Base-by-base conservation (phyloP, 768 basidiomycete genomes). In the Trametes cubensis region DNA sequence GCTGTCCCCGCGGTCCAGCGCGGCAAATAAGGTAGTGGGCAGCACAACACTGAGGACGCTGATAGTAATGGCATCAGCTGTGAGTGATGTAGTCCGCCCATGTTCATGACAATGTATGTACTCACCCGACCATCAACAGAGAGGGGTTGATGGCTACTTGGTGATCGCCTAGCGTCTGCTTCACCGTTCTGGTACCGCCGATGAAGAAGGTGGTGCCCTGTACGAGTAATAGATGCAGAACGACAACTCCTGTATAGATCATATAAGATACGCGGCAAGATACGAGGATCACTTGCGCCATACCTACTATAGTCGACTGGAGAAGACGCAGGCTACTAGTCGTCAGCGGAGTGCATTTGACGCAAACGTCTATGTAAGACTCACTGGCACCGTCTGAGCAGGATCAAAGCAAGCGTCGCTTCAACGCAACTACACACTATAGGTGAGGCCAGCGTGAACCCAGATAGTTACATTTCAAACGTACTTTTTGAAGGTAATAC, bases 141-240 rank as follows among this genome's bases (percentile, higher is more conserved):
- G 85, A 81, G 50, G 88, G 86, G 63, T 91, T 90, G 2, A 90
- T 77, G 64, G 88, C 77, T 0, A 84, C 82, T 6, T 82, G 69
- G 65, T 86, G 83, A 5, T 86, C 84, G 65, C 87, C 82, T 4
- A 92, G 74, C 54, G 86, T 79, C 70, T 92, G 89, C 52, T 87
- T 79, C 68, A 81, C 73, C 21, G 88, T 77, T 18, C 80, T 77
- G 14, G 83, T 84, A 44, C 89, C 89, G 21, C 87, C 87, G 1
- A 81, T 80, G 23, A 90, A 76, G 69, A 90, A 91, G 0, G 88
- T 78, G 8, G 80, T 77, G 4, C 89, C 89, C 0, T 89, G 89
- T 40, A 91, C 77, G 13, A 92, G 80, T 2, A 92, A 79, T 0
- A 90, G 79, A 70, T 89, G 89, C 7, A 92, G 78, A n/a, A 91